These are phyloP conservation scores for Combretum micranthum DNA, from an alignment of 345 rosid species.

Conservation along the genomic window DNA sequence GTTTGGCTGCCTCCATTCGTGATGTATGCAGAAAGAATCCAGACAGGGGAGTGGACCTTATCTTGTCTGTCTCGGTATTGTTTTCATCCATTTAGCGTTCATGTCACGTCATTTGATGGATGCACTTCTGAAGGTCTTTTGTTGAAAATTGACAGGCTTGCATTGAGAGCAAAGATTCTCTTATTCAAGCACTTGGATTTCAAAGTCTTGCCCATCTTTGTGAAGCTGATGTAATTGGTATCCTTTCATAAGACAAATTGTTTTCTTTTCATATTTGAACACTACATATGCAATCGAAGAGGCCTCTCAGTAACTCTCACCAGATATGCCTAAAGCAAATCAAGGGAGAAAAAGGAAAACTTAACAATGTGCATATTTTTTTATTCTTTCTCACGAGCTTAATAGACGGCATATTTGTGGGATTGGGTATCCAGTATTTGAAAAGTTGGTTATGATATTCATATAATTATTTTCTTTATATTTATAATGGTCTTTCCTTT, in stretches of 20 bases:
- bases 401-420: no score
- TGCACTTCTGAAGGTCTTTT: conserved; percentile 11
- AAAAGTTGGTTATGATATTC: no score
- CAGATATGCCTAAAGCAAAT: no score
- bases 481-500: no score
- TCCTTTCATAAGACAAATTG: conserved; percentile 1
- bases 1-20: conserved; percentile 72
- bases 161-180: conserved; percentile 66
- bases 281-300: conserved; percentile 4
- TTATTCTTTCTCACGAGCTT: no score
- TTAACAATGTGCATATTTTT: no score
- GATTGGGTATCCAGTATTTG: no score
- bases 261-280: background rate
- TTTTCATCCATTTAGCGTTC: conserved; percentile 16
- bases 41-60: conserved; percentile 96
- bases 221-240: conserved; percentile 95
- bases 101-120: conserved; percentile 10
- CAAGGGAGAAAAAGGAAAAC: no score
- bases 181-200: conserved; percentile 75
- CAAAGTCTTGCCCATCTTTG: conserved; percentile 93
- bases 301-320: background rate
- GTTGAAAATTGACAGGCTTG: conserved; percentile 54
- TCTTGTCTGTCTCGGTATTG: conserved; percentile 89
- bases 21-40: conserved; percentile 82
- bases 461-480: no score